Base-by-base conservation (phyloP, 2,329 filamentous ascomycete genomes). In the Talaromyces verruculosus region DNA sequence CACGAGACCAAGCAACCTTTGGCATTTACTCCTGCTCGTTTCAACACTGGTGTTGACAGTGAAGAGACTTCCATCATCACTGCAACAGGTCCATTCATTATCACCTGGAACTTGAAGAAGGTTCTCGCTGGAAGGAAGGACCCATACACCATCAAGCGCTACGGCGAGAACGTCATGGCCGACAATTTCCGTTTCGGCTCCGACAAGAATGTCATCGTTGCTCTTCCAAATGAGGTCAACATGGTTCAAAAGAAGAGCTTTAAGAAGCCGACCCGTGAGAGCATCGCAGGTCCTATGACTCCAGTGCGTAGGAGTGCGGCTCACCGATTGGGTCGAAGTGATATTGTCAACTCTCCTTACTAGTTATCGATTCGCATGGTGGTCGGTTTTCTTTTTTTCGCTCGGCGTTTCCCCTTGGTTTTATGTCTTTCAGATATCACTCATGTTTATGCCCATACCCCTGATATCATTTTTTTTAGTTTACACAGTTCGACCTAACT, bases 141-240 rank as follows among this genome's bases (percentile, higher is more conserved):
- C 67, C 90, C 94, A 0, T 99, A 99, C 81, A 91, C 89, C 71
- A 98, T 99, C 84, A 97, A 98, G 84, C 90, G 95, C 17, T 99
- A 99, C 76, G 86, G 88, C 0, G 95, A 99, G 73, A 91, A 96
- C 69, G 93, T 99, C 75, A 97, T 96, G 84, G 95, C 95, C 3
- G 95, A 99, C 77, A 96, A 99, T 77, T 99, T 99, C 88, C 93
- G 95, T 73, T 99, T 93, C 74, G 94, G 94, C 57, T 93, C 90
- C 5, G 95, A 99, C 79, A 96, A 97, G 86, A 97, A 97, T 73
- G 92, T 99, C 72, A 97, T 99, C 73, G 94, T 99, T 41, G 95
- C 95, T 0, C 82, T 99, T 69, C 93, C 95, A 1, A 97, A 99
- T 75, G 93, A 98, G 78, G 95, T 99, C 71, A 96, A 97, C 79